Base-by-base conservation (phyloP, 2,329 filamentous ascomycete genomes). In the Colletotrichum shisoi region DNA sequence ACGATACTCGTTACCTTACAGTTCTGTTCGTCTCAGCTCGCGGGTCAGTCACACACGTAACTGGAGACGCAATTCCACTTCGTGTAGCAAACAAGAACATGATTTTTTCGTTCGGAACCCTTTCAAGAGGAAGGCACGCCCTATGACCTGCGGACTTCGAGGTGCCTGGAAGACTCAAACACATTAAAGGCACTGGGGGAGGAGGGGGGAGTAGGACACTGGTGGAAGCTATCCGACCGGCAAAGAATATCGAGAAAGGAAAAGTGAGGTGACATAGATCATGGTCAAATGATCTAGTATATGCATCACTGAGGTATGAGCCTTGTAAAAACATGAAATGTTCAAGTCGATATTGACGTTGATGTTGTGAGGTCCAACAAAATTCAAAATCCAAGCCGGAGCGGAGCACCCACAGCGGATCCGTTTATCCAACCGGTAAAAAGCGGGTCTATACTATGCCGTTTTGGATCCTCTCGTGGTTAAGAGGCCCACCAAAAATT, bases 401-500 rank as follows among this genome's bases (percentile, higher is more conserved):
- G n/a, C n/a, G 27, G 42, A 31, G 31, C 13, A 3, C 12, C 42
- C 58, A 37, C 15, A 57, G 21, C 21, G 15, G 31, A 24, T 24
- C 12, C 31, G 52, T 34, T 34, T 17, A 54, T 21, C 39, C 56
- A 39, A 31, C 11, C 24, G 24, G 17, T 19, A 19, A 45, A 56
- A 42, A 39, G 44, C 8, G 34, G 48, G 13, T 11, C 21, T 9
- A 13, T 49, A 42, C 65, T 56, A 68, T 56, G 8, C 61, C 54
- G 15, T 8, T 39, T 60, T 49, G 9, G 61, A n/a, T 24, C 8
- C 40, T 58, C 60, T 49, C 61, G 58, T 44, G 19, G 57, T 21
- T 34, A 24, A 42, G 64, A 42, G 31, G 2, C 48, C 61, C 64
- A 67, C 64, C 61, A 59, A 67, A 67, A 67, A 67, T 64, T 64